Evolutionary conservation across 345 rosid genomes (phyloP).

Genomic region (Raphanus raphanistrum): DNA sequence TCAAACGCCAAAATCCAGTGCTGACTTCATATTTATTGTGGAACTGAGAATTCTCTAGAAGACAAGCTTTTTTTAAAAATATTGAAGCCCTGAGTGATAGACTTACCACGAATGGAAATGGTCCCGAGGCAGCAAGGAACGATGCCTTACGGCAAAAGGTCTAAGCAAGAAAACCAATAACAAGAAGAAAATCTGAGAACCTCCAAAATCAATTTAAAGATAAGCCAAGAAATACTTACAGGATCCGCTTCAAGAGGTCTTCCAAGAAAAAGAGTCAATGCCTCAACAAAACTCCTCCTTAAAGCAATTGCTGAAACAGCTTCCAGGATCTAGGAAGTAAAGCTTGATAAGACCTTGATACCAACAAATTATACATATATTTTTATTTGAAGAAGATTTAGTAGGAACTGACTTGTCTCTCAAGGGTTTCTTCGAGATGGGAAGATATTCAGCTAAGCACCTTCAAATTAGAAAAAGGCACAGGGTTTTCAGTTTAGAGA

Average conservation of each 20-base stretch:
- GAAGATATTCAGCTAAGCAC: conserved; percentile 99
- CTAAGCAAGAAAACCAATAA: conserved; percentile 44
- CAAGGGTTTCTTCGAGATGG: conserved; percentile 79
- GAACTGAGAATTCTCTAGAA: neutral
- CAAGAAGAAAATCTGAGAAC: conserved; percentile 12
- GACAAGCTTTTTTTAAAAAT: neutral
- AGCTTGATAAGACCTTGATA: neutral
- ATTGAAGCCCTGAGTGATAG: neutral
- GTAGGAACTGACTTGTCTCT: conserved; percentile 63
- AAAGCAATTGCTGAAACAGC: conserved; percentile 67
- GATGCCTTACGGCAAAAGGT: conserved; percentile 76
- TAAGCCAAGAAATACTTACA: conserved; percentile 45
- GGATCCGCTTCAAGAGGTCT: conserved; percentile 92
- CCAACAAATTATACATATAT: neutral
- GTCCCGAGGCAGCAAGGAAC: conserved; percentile 68
- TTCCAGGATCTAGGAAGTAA: conserved; percentile 53
- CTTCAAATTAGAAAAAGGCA: conserved; percentile 44
- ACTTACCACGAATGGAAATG: conserved; percentile 74
- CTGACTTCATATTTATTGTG: neutral
- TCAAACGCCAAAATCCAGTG: neutral
- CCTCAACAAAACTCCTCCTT: conserved; percentile 78
- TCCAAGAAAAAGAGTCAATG: conserved; percentile 67
- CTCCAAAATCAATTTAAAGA: neutral
- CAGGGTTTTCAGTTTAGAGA: neutral
- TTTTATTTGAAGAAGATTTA: neutral